phyloP scores from a whole-genome alignment of 2,329 filamentous ascomycete species.

The Ophiognomonia clavigignenti-juglandacearum region DNA sequence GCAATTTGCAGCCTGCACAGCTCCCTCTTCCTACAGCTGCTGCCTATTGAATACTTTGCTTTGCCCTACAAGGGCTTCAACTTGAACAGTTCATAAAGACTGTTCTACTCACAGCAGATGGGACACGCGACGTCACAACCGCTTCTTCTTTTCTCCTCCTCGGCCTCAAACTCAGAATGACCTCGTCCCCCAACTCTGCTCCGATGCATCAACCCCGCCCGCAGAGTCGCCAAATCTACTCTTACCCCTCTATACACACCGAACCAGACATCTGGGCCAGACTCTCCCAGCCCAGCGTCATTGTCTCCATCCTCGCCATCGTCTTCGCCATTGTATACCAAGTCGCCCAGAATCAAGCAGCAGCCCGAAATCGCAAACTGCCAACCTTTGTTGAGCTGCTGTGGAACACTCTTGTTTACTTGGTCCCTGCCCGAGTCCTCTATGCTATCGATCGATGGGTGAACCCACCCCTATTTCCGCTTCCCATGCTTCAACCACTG shows the following conservation, averaged over 20 bases:
- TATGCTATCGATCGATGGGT: conserved; percentile 53
- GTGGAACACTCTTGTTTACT: conserved; percentile 57
- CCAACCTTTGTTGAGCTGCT: conserved; percentile 40
- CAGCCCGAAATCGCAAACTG: conserved; percentile 18
- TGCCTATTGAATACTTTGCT: too few relatives aligned
- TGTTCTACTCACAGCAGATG: conserved; percentile 4
- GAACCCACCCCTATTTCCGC: conserved; percentile 39
- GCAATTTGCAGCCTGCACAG: too few relatives aligned
- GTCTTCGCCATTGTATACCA: conserved; percentile 31
- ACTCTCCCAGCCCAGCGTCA: conserved; percentile 29
- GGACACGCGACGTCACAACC: conserved; percentile 3
- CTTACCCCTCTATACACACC: conserved; percentile 19
- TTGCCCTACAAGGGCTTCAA: too few relatives aligned
- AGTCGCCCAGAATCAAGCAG: conserved; percentile 22
- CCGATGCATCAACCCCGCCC: conserved; percentile 10
- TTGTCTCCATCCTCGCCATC: conserved; percentile 31
- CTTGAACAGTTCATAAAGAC: background rate
- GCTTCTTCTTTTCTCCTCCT: background rate
- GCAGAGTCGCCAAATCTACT: conserved; percentile 1
- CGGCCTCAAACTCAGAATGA: conserved; percentile 16
- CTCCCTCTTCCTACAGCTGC: too few relatives aligned
- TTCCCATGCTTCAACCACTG: conserved; percentile 31
- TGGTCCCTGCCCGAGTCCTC: conserved; percentile 52
- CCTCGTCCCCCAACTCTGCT: conserved; percentile 4
- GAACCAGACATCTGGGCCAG: conserved; percentile 26